These are phyloP conservation scores for Monilinia polystroma DNA, from an alignment of 2,329 filamentous ascomycete genomes.

Conservation along the genomic window DNA sequence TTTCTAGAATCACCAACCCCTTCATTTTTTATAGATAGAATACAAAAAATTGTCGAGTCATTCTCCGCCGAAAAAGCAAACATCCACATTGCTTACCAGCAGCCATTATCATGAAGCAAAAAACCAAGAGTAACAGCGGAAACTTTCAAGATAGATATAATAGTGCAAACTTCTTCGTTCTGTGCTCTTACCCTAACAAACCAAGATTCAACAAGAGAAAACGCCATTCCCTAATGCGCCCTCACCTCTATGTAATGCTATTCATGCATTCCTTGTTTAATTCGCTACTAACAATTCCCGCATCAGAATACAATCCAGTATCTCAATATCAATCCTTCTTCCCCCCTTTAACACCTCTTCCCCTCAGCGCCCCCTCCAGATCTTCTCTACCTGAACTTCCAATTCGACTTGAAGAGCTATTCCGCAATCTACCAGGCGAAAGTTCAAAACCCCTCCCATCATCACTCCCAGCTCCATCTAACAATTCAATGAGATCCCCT, in stretches of 20 bases:
- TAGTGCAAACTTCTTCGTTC: background rate
- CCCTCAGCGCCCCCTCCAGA: conserved; percentile 28
- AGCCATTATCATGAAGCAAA: no score
- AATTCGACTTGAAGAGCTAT: conserved; percentile 23
- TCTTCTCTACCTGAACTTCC: conserved; percentile 31
- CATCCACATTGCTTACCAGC: background rate
- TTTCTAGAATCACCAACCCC: background rate
- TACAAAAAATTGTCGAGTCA: background rate
- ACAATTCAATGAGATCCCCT: conserved; percentile 70
- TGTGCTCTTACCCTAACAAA: background rate
- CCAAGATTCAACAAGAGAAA: background rate
- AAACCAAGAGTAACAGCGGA: background rate
- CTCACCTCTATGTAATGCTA: conserved; percentile 12
- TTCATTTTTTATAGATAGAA: background rate
- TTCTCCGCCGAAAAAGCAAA: background rate
- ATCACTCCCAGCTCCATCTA: conserved; percentile 59
- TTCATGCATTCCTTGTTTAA: background rate
- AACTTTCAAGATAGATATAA: background rate
- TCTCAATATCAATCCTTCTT: conserved; percentile 12
- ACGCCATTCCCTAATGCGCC: conserved; percentile 11
- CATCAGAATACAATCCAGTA: background rate
- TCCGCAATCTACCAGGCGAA: conserved; percentile 29
- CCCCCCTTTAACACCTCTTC: conserved; percentile 15
- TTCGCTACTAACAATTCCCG: background rate
- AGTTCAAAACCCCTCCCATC: conserved; percentile 46